Evolutionary conservation across 352 stramenopile species (phyloP).

Genomic region (Phytophthora fragariaefolia): DNA sequence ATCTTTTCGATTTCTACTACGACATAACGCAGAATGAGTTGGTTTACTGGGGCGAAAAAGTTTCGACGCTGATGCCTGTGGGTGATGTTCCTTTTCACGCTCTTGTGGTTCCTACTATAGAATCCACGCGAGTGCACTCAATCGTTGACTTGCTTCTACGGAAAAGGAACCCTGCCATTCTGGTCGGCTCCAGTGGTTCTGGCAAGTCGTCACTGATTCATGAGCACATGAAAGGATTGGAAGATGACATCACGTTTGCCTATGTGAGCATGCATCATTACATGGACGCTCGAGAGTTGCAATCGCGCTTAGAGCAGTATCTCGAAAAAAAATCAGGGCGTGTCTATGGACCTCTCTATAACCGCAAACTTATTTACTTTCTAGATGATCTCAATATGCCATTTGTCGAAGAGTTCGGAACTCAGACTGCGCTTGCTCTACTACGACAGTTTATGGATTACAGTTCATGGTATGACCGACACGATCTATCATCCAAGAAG

Average conservation of each 20-base stretch:
- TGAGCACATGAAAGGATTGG: constrained; percentile 73
- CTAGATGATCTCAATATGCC: constrained; percentile 94
- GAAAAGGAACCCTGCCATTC: constrained; percentile 59
- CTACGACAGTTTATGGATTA: constrained; percentile 94
- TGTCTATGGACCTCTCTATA: constrained; percentile 83
- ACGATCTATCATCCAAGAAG: constrained; percentile 88
- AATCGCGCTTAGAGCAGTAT: constrained; percentile 78
- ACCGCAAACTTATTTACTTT: constrained; percentile 89
- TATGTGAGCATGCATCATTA: constrained; percentile 89
- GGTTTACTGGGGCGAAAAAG: constrained; percentile 77
- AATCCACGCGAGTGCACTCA: constrained; percentile 73
- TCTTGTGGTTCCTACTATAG: constrained; percentile 79
- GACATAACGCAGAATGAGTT: constrained; percentile 80
- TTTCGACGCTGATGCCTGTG: constrained; percentile 38
- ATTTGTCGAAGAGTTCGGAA: constrained; percentile 86
- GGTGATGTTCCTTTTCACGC: constrained; percentile 65
- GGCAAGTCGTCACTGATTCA: constrained; percentile 86
- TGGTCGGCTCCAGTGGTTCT: constrained; percentile 84
- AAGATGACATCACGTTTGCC: constrained; percentile 63
- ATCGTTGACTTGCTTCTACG: constrained; percentile 66
- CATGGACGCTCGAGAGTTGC: constrained; percentile 83
- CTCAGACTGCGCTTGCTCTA: constrained; percentile 89
- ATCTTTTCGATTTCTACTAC: constrained; percentile 85
- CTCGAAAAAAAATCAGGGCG: constrained; percentile 90
- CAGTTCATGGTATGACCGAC: constrained; percentile 90